phyloP scores from a whole-genome alignment of 768 basidiomycete genomes.

The Russula sp. region DNA sequence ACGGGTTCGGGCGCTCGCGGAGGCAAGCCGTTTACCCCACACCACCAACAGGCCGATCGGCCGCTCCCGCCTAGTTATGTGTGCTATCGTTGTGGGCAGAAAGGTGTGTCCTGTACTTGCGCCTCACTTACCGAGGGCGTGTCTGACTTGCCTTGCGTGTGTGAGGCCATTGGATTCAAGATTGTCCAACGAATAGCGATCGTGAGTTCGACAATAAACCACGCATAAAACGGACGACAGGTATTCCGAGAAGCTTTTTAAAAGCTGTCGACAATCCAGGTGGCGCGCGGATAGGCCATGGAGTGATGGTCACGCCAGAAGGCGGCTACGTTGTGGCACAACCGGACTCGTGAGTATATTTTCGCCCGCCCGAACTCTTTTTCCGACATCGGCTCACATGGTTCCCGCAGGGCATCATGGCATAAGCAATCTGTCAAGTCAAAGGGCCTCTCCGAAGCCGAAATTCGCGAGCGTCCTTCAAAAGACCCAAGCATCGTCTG shows the following conservation, averaged over 20 bases:
- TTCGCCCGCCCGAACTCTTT: neutral
- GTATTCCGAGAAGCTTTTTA: conserved; percentile 96
- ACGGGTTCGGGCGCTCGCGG: conserved; percentile 55
- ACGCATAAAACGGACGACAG: conserved; percentile 95
- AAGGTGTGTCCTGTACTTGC: conserved; percentile 54
- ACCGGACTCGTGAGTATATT: conserved; percentile 79
- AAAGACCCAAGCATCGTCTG: conserved; percentile 78
- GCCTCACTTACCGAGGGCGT: neutral
- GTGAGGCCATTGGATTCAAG: conserved; percentile 98
- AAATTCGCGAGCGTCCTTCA: conserved; percentile 83
- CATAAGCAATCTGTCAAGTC: conserved; percentile 82
- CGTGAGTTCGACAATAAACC: conserved; percentile 92
- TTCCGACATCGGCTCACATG: neutral
- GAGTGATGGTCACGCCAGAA: conserved; percentile 98
- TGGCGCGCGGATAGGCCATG: conserved; percentile 66
- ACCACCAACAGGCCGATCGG: conserved; percentile 58
- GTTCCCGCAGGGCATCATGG: conserved; percentile 74
- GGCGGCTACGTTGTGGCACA: conserved; percentile 97
- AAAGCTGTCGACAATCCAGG: conserved; percentile 91
- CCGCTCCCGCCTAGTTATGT: conserved; percentile 94
- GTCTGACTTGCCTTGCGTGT: neutral
- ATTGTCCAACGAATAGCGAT: conserved; percentile 96
- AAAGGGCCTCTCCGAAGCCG: conserved; percentile 80
- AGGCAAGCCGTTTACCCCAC: conserved; percentile 54
- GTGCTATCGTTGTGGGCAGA: conserved; percentile 97